Percentiles rank a stretch among this genome's conserved stretches.
These are phyloP conservation scores for Penicillium robsamsonii DNA, from an alignment of 495 filamentous ascomycete species.

Conservation along the genomic window DNA sequence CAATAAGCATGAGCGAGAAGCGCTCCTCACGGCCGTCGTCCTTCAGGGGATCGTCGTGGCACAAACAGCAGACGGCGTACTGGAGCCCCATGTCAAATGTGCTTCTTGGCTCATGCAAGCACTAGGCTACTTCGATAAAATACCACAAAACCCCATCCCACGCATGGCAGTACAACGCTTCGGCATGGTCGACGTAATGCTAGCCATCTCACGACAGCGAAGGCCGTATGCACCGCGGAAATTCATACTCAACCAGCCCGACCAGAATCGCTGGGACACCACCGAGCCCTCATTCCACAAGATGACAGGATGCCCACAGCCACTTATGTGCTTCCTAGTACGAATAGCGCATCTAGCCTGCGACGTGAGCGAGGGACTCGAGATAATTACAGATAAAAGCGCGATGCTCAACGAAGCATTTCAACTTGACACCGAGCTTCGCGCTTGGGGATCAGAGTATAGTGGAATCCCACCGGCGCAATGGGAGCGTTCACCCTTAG, in stretches of 20 bases:
- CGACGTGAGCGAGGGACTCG: conserved; percentile 20
- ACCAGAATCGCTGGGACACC: conserved; percentile 23
- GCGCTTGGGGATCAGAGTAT: conserved; percentile 19
- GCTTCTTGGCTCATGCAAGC: conserved; percentile 29
- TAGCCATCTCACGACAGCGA: conserved; percentile 31
- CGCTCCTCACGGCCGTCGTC: conserved; percentile 26
- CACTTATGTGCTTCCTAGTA: conserved; percentile 29
- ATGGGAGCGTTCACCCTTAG: conserved; percentile 14
- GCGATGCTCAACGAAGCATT: conserved; percentile 17
- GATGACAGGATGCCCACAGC: conserved; percentile 33
- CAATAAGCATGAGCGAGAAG: conserved; percentile 19
- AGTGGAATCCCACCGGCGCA: not conserved
- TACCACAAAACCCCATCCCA: conserved; percentile 18
- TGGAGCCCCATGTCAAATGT: conserved; percentile 30
- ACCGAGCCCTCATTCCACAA: conserved; percentile 31
- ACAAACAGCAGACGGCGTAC: conserved; percentile 27
- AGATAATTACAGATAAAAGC: not conserved
- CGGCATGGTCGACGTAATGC: conserved; percentile 32
- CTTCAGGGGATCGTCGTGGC: conserved; percentile 29
- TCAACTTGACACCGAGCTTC: conserved; percentile 24
- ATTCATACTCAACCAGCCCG: conserved; percentile 24
- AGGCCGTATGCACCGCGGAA: conserved; percentile 23
- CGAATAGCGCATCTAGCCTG: conserved; percentile 28
- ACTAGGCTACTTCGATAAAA: conserved; percentile 17
- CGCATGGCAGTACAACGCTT: conserved; percentile 28